Evolutionary conservation across 177 flowering plant genomes (phyloP).

Genomic region (Vitis hybrid): DNA sequence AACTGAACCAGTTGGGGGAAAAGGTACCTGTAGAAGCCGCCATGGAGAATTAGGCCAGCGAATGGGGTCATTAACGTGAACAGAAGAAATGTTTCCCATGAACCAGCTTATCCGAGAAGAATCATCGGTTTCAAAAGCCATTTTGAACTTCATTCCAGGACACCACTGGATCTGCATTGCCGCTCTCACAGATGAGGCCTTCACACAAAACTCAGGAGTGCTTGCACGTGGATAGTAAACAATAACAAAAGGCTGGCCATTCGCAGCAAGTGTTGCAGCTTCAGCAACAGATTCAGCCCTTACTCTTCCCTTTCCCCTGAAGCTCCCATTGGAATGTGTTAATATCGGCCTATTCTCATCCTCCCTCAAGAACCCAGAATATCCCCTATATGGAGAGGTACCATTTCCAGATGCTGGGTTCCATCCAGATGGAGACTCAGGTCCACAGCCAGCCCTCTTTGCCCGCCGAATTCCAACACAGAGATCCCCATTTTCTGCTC

Average conservation of each 20-base stretch:
- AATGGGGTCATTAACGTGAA: conserved; percentile 48
- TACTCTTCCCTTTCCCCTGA: conserved; percentile 28
- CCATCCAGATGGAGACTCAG: conserved; percentile 43
- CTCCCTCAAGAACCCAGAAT: conserved; percentile 25
- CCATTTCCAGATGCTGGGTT: conserved; percentile 26
- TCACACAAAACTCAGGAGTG: conserved; percentile 59
- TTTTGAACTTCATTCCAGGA: conserved; percentile 68
- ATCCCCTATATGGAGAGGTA: conserved; percentile 28
- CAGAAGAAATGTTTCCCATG: conserved; percentile 61
- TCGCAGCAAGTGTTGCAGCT: conserved; percentile 46
- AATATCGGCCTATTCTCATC: conserved; percentile 21
- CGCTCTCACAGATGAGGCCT: conserved; percentile 40
- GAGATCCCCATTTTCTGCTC: conserved; percentile 59
- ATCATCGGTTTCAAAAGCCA: conserved; percentile 69
- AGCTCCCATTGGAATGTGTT: conserved; percentile 16
- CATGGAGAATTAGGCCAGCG: conserved; percentile 72
- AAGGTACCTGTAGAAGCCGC: conserved; percentile 68
- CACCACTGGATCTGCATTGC: conserved; percentile 61
- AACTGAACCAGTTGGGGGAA: conserved; percentile 53
- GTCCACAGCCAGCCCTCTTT: conserved; percentile 47
- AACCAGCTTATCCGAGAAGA: conserved; percentile 68
- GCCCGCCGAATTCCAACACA: conserved; percentile 63
- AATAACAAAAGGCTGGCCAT: conserved; percentile 55
- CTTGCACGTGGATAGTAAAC: conserved; percentile 58
- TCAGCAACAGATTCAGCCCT: conserved; percentile 44